These are phyloP conservation scores for Pugionium cornutum DNA, from an alignment of 345 rosid genomes.

Conservation along the genomic window DNA sequence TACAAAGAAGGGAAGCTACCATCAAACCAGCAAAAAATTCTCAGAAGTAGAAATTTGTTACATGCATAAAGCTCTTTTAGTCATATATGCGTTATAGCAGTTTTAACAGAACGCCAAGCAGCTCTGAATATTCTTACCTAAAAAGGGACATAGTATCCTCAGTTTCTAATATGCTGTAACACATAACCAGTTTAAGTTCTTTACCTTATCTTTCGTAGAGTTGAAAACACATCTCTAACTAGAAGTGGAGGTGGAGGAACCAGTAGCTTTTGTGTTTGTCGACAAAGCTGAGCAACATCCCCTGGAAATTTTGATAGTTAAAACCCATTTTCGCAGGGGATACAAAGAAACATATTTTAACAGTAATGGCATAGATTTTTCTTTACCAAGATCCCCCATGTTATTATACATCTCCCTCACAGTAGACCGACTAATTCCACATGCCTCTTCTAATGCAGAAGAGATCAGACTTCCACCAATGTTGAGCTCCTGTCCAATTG, in stretches of 20 bases:
- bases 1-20: not conserved
- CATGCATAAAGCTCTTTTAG: not conserved
- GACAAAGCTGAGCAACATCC: constrained; percentile 86
- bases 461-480: constrained; percentile 82
- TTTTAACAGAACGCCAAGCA: constrained; percentile 14
- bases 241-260: constrained; percentile 72
- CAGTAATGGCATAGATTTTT: not conserved
- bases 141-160: not conserved
- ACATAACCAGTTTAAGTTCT: constrained; percentile 20
- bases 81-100: not conserved
- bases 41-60: not conserved
- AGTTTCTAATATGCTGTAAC: constrained; percentile 6
- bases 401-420: constrained; percentile 75
- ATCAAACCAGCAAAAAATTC: constrained; percentile 5
- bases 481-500: constrained; percentile 66
- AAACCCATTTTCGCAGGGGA: constrained; percentile 6
- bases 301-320: constrained; percentile 47
- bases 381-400: constrained; percentile 83
- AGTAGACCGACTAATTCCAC: constrained; percentile 71
- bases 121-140: not conserved
- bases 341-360: constrained; percentile 11
- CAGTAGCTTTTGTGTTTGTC: constrained; percentile 80
- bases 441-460: constrained; percentile 83
- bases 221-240: constrained; percentile 65
- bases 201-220: constrained; percentile 76